A percentile compares a stretch with the other conserved stretches of the same genome.
Evolutionary conservation across 1,284 basidiomycete genomes (phyloP).

Genomic region (Irpex sp.): DNA sequence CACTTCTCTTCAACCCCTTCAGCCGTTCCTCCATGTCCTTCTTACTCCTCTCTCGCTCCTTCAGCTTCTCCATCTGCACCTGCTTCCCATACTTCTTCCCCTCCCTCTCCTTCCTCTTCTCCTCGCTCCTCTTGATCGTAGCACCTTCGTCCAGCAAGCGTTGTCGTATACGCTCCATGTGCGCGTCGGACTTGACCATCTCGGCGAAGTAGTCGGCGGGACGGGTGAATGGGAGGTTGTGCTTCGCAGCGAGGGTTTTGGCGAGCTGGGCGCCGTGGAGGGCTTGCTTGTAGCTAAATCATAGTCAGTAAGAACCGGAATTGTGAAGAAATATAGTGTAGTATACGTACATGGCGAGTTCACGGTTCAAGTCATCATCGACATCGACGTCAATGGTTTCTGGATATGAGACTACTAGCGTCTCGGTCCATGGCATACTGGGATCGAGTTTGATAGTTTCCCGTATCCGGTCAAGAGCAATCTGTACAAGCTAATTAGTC

Average conservation of each 20-base stretch:
- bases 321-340: background rate
- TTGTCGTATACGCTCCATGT: constrained; percentile 97
- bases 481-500: constrained; percentile 36
- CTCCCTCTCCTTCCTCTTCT: constrained; percentile 89
- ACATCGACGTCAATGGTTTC: constrained; percentile 77
- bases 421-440: constrained; percentile 84
- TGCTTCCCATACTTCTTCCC: constrained; percentile 99
- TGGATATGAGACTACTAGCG: constrained; percentile 73
- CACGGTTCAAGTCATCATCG: constrained; percentile 88
- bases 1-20: constrained; percentile 86
- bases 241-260: constrained; percentile 68
- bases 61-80: constrained; percentile 85
- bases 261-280: constrained; percentile 80
- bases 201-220: constrained; percentile 97
- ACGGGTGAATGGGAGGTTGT: constrained; percentile 86
- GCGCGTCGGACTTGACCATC: constrained; percentile 97
- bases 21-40: constrained; percentile 86
- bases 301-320: background rate
- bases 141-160: constrained; percentile 88
- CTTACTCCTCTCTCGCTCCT: constrained; percentile 70
- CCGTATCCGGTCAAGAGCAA: constrained; percentile 78
- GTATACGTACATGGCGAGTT: constrained; percentile 87
- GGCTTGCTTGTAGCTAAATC: constrained; percentile 89
- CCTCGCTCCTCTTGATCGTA: constrained; percentile 88
- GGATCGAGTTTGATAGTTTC: constrained; percentile 76